These are phyloP conservation scores for Crithidia brevicula DNA, from an alignment of 208 protist species.

Conservation along the genomic window DNA sequence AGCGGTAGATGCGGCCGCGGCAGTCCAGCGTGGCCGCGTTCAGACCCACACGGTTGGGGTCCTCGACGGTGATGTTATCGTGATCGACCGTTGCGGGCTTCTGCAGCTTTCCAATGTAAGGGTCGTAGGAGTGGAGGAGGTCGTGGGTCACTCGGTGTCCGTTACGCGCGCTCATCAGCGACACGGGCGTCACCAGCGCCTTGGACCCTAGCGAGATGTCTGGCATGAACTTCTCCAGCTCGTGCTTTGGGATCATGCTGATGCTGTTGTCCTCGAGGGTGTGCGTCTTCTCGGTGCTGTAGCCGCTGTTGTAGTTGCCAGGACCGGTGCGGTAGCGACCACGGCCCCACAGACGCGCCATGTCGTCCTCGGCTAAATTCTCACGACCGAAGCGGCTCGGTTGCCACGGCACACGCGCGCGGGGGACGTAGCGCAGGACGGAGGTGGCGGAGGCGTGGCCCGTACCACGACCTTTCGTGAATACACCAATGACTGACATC, in stretches of 20 bases:
- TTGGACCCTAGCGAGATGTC: constrained; percentile 87
- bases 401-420: constrained; percentile 88
- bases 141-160: constrained; percentile 93
- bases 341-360: constrained; percentile 72
- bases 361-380: constrained; percentile 78
- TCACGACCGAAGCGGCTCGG: constrained; percentile 86
- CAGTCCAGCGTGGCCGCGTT: constrained; percentile 90
- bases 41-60: constrained; percentile 87
- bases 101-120: constrained; percentile 77
- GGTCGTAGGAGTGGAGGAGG: constrained; percentile 90
- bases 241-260: constrained; percentile 86
- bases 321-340: constrained; percentile 82
- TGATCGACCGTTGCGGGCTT: constrained; percentile 86
- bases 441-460: constrained; percentile 67
- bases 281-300: constrained; percentile 85
- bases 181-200: constrained; percentile 89
- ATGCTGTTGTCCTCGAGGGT: constrained; percentile 81
- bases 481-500: constrained; percentile 87
- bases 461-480: constrained; percentile 63
- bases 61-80: constrained; percentile 84
- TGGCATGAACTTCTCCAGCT: constrained; percentile 92
- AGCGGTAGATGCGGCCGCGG: constrained; percentile 89
- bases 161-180: constrained; percentile 87
- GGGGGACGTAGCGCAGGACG: constrained; percentile 86
- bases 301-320: constrained; percentile 91